These are phyloP conservation scores for Solanum ossicruentum DNA, from an alignment of 257 asterid genomes.

Conservation along the genomic window DNA sequence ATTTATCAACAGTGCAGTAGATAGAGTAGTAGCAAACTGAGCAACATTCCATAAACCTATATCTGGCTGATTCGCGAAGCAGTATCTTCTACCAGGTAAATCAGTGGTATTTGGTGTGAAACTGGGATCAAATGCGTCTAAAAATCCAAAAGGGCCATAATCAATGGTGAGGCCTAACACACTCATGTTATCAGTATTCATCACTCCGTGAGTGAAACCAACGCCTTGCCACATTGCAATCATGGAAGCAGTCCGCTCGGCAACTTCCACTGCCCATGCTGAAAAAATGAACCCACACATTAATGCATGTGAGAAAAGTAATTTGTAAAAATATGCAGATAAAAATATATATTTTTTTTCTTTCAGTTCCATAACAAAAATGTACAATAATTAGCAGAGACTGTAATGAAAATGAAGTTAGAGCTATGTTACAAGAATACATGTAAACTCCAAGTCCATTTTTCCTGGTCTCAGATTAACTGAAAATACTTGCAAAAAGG, in stretches of 20 bases:
- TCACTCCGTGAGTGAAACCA: slow-evolving; percentile 98
- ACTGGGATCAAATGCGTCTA: slow-evolving; percentile 97
- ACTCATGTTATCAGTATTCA: slow-evolving; percentile 98
- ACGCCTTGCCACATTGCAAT: slow-evolving; percentile 97
- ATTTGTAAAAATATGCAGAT: neutral
- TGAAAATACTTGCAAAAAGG: neutral
- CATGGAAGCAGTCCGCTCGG: slow-evolving; percentile 88
- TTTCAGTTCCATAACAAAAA: neutral
- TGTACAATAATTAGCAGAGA: neutral
- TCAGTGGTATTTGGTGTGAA: slow-evolving; percentile 99
- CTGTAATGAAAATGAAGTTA: neutral
- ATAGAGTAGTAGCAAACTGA: slow-evolving; percentile 60
- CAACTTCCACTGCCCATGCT: slow-evolving; percentile 99
- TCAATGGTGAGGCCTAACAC: slow-evolving; percentile 89
- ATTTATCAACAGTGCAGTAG: slow-evolving; percentile 62
- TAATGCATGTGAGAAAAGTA: neutral
- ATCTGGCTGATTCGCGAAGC: slow-evolving; percentile 98
- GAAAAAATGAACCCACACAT: slow-evolving; percentile 5
- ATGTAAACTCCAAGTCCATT: neutral
- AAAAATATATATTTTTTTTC: neutral
- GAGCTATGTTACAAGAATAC: neutral
- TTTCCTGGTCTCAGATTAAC: neutral
- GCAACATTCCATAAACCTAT: slow-evolving; percentile 93
- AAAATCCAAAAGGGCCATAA: slow-evolving; percentile 96
- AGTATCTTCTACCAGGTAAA: slow-evolving; percentile 95